Evolutionary conservation across 768 basidiomycete genomes (phyloP), one percentile per base, ranked within the genome.

Genomic region (Podaxis pistillaris): DNA sequence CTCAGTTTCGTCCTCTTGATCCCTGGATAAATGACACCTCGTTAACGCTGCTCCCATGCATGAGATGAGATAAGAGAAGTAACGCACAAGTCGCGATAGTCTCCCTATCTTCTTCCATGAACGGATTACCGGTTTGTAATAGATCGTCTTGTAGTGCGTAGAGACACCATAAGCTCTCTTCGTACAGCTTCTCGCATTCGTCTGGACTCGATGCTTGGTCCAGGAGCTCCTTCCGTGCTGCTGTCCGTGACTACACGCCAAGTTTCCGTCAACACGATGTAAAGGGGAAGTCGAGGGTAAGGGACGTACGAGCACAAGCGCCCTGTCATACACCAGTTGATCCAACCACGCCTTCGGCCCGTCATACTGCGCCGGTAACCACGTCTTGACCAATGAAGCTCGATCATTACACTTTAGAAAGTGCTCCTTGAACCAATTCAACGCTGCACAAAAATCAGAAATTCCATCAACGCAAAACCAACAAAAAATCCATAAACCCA

Each of bases 321-420:
- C 96, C 60, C 92, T 89, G 72, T 98, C 95, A 72, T 97, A 98
- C 4, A 98, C 84, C 24, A 98, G 78, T 73, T 94, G 90, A 71
- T 98, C 96, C 15, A 96, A 83, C 78, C 89, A 96, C 59, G 86
- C 87, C 70, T 87, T 89, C 0, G 91, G 87, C 1, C 92, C 92
- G 19, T 89, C 85, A 63, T 94, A 91, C 61, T 91, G 90, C 56
- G 84, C 84, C 4, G 92, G 91, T 13, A 94, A 73, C 91, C 93
- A 94, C 0, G 90, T 91, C 83, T 92, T 93, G 47, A 94, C 90
- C 17, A 91, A 74, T 52, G 93, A 88, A 17, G 93, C 93, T 44
- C 96, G 91, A 63, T 96, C 94, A 69, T 93, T 92, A 70, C 94
- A 96, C 71, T 96, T 95, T 69, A 95, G 86, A 73, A 97, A 99